Conservation (phyloP, 495 filamentous ascomycete species). For the Penicillium taxi region DNA sequence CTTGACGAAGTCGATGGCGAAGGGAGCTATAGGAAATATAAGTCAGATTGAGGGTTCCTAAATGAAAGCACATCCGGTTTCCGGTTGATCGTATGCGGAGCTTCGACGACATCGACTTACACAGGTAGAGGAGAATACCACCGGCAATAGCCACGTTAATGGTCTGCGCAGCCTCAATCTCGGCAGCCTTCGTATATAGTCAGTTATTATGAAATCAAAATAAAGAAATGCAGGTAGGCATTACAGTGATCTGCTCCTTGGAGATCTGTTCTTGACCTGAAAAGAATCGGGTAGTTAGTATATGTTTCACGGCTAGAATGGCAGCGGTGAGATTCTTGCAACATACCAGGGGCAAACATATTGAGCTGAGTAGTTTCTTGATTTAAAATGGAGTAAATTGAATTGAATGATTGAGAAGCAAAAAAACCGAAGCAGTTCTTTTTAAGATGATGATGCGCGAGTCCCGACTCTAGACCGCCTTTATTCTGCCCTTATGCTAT, state of each 20-base stretch:
- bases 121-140: slow-evolving; percentile 69
- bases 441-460: too few relatives aligned
- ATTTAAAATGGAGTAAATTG: slow-evolving; percentile 1
- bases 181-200: slow-evolving; percentile 41
- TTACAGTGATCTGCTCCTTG: slow-evolving; percentile 42
- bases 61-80: slow-evolving; percentile 3
- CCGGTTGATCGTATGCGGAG: neutral
- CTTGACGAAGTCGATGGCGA: slow-evolving; percentile 67
- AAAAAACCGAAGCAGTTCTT: too few relatives aligned
- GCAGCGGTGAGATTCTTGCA: neutral
- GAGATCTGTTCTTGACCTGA: slow-evolving; percentile 40
- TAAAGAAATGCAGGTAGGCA: neutral
- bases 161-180: slow-evolving; percentile 61
- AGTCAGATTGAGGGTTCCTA: neutral
- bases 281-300: slow-evolving; percentile 2
- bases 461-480: too few relatives aligned
- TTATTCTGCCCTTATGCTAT: too few relatives aligned
- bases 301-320: neutral
- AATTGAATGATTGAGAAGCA: slow-evolving; percentile 3
- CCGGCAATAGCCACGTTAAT: slow-evolving; percentile 54
- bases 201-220: neutral
- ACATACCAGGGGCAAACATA: slow-evolving; percentile 42
- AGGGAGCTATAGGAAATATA: slow-evolving; percentile 52
- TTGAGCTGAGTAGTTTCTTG: slow-evolving; percentile 12
- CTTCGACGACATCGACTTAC: slow-evolving; percentile 43